Percentiles rank a stretch among this genome's conserved stretches.
phyloP scores from a whole-genome alignment of 1,139 yeast genomes.

The Scheffersomyces stambukii region DNA sequence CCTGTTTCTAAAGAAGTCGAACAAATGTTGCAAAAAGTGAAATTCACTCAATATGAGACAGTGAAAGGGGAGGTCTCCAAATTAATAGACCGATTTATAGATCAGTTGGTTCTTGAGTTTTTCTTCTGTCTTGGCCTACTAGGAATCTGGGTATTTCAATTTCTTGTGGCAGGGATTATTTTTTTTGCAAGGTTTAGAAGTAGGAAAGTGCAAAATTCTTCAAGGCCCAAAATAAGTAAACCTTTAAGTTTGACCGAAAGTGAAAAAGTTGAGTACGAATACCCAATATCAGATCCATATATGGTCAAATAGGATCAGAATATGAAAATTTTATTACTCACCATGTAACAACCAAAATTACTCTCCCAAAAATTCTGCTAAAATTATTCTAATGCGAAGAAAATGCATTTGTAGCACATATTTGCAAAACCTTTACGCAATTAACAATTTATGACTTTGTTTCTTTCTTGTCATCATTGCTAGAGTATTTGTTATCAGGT shows the following conservation, averaged over 20 bases:
- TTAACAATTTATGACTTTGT: no score
- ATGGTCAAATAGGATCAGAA: not conserved
- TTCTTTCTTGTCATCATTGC: no score
- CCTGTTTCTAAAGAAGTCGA: slow-evolving; percentile 6
- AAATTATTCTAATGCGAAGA: no score
- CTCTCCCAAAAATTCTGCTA: no score
- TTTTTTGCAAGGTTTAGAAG: slow-evolving; percentile 4
- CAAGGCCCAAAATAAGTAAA: slow-evolving; percentile 17
- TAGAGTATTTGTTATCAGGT: no score
- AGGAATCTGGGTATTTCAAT: slow-evolving; percentile 46
- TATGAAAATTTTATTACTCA: no score
- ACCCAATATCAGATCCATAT: slow-evolving; percentile 19
- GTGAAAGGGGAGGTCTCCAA: slow-evolving; percentile 12
- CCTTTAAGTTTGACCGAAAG: slow-evolving; percentile 28
- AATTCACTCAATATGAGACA: slow-evolving; percentile 6
- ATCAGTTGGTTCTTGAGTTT: slow-evolving; percentile 40
- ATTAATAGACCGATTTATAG: slow-evolving; percentile 25
- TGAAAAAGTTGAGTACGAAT: slow-evolving; percentile 26
- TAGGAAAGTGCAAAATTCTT: slow-evolving; percentile 2
- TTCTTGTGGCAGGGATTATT: slow-evolving; percentile 29
- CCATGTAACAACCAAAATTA: no score
- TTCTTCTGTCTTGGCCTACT: slow-evolving; percentile 40
- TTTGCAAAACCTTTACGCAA: no score
- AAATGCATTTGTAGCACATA: no score
- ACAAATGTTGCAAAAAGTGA: slow-evolving; percentile 6